Conservation (phyloP, 2,329 filamentous ascomycete species). For the Endoconidiophora laricicola region DNA sequence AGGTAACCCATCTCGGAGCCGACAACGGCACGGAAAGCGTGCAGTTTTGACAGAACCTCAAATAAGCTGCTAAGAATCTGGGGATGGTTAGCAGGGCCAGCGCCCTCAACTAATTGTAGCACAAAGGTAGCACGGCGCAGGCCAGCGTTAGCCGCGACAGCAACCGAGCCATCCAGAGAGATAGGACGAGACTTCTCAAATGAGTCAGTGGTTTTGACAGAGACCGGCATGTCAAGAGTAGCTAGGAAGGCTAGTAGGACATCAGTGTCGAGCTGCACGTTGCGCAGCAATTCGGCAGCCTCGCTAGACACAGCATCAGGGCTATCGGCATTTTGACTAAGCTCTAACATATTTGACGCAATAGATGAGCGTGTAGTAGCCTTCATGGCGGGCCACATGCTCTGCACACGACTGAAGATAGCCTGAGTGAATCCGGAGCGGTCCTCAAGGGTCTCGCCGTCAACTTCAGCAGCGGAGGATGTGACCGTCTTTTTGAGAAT, state of each 20-base stretch:
- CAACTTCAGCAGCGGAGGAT: conserved; percentile 17
- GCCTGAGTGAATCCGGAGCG: conserved; percentile 42
- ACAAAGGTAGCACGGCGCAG: conserved; percentile 72
- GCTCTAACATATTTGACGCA: conserved; percentile 45
- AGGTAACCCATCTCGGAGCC: conserved; percentile 82
- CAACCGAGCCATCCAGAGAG: conserved; percentile 10
- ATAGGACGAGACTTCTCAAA: conserved; percentile 53
- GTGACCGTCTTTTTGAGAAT: conserved; percentile 22
- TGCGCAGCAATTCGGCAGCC: conserved; percentile 55
- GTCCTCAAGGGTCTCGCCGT: conserved; percentile 19
- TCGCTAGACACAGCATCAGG: conserved; percentile 24
- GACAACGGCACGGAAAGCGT: conserved; percentile 65
- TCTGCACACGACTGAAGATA: conserved; percentile 51
- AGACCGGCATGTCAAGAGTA: conserved; percentile 54
- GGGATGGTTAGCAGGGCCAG: conserved; percentile 56
- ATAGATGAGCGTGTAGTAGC: conserved; percentile 40
- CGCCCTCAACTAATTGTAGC: conserved; percentile 72
- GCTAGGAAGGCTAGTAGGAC: conserved; percentile 58
- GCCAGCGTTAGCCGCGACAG: conserved; percentile 24
- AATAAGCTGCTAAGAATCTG: conserved; percentile 68
- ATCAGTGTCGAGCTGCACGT: conserved; percentile 54
- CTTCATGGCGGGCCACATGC: conserved; percentile 60
- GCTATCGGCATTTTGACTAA: conserved; percentile 33
- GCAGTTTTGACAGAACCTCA: conserved; percentile 68
- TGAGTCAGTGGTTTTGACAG: conserved; percentile 32